Conservation (phyloP, 148 eudicot genomes). For the Arbutus unedo region DNA sequence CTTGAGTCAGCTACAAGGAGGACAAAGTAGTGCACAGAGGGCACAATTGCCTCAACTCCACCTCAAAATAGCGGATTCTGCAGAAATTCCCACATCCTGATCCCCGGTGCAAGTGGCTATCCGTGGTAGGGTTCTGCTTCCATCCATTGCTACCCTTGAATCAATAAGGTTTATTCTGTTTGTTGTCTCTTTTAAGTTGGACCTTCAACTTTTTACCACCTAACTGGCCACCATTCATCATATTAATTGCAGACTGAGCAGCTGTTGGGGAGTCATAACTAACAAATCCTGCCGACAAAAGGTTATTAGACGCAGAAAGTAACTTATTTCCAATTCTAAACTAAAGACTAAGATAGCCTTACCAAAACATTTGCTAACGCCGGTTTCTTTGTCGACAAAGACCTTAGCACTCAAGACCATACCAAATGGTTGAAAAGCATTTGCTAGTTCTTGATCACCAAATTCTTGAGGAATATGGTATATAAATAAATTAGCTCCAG, state of each 20-base stretch:
- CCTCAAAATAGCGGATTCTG: conserved; percentile 18
- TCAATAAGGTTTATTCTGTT: conserved; percentile 59
- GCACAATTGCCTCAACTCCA: conserved; percentile 18
- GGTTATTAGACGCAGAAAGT: conserved; percentile 25
- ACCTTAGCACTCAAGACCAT: conserved; percentile 93
- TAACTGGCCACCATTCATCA: conserved; percentile 90
- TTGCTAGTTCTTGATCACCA: conserved; percentile 81
- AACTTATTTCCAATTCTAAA: conserved; percentile 1
- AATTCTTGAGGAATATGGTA: conserved; percentile 98
- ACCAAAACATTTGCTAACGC: conserved; percentile 98
- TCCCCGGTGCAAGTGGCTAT: conserved; percentile 15
- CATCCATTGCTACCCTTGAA: conserved; percentile 29
- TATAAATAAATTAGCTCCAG: conserved; percentile 92
- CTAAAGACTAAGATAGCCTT: conserved; percentile 18
- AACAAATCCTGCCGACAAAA: conserved; percentile 72
- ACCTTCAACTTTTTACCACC: conserved; percentile 97
- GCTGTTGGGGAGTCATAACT: conserved; percentile 85
- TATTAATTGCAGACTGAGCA: conserved; percentile 79
- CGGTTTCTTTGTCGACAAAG: conserved; percentile 83
- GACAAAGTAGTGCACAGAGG: conserved; percentile 20
- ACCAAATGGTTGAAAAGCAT: conserved; percentile 79
- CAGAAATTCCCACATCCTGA: conserved; percentile 18
- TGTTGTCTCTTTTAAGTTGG: conserved; percentile 88
- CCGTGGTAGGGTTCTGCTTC: conserved; percentile 12
- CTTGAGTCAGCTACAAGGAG: conserved; percentile 24